Base-by-base conservation (phyloP, 768 basidiomycete species). In the Cyclocybe aegerita region DNA sequence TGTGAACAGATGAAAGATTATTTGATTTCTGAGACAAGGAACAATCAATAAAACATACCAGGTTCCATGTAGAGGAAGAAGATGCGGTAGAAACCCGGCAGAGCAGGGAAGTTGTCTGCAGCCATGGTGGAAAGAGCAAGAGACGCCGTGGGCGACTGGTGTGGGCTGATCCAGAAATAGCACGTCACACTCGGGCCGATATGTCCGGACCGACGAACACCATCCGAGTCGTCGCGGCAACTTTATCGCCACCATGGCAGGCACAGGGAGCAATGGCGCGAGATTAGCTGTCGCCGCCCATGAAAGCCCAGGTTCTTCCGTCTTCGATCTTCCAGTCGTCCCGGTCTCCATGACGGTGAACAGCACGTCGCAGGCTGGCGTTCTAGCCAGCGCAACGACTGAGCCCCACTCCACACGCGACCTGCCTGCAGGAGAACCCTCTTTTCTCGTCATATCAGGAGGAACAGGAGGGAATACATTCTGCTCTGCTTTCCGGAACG, bases 401-500 rank as follows among this genome's bases (percentile, higher is more conserved):
- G 16, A 32, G 29, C 32, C 36, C 32, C 44, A 33, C 34, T 39
- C 47, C 40, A 39, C 23, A 43, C 48, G 37, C 44, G 59, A 49
- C 54, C 33, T 46, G 10, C 39, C 49, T 46, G 46, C 49, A n/a
- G 39, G 46, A 16, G 50, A 58, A 10, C 63, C 76, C 1, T 80
- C 84, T 1, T 88, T 80, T 63, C 65, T 94, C 6, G 79, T 97
- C 43, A 80, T 98, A 48, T 94, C 92, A 43, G 94, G 94, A 0
- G 94, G 94, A n/a, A 93, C 93, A 32, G 94, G 94, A 37, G 92
- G 93, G 43, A 98, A 98, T 63, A 80, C 89, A 15, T 88, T 98
- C 56, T 93, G 91, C 57, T 74, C 88, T 36, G 91, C 93, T 2
- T 97, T 98, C 62, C 78, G 77, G 2, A 68, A 76, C 53, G 85